These are phyloP conservation scores for Xylaria cubensis DNA, from an alignment of 495 filamentous ascomycete species.

Conservation along the genomic window DNA sequence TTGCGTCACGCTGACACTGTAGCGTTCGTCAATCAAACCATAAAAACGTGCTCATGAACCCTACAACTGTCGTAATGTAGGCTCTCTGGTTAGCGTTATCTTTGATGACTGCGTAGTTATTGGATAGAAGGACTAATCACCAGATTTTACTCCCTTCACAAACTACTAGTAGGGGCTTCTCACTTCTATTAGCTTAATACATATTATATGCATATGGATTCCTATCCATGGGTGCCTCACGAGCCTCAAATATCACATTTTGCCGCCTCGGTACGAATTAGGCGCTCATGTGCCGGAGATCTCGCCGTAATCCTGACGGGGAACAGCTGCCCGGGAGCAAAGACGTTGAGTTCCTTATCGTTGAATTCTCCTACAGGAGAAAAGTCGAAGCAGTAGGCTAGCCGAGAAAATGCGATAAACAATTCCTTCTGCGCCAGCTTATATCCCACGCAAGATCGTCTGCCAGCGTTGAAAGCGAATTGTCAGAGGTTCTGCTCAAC, in stretches of 20 bases:
- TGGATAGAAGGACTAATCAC: no score
- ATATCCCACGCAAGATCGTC: constrained; percentile 55
- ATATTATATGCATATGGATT: neutral
- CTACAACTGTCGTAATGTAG: no score
- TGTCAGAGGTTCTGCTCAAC: constrained; percentile 31
- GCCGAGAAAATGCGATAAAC: constrained; percentile 52
- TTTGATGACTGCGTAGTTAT: no score
- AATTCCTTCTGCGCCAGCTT: constrained; percentile 50
- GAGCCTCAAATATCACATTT: constrained; percentile 12
- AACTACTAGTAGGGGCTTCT: neutral
- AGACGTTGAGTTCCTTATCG: constrained; percentile 35
- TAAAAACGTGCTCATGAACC: no score
- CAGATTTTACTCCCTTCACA: no score
- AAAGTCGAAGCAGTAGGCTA: constrained; percentile 53
- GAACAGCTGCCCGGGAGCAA: constrained; percentile 37
- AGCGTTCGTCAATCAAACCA: neutral
- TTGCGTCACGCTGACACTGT: neutral
- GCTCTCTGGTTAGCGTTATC: no score
- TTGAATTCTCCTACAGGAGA: constrained; percentile 32
- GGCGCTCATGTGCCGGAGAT: constrained; percentile 34
- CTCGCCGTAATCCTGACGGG: constrained; percentile 37
- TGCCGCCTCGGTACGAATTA: constrained; percentile 31
- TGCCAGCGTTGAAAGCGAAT: constrained; percentile 49
- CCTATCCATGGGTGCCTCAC: neutral
- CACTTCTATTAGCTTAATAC: neutral